These are phyloP conservation scores for Areca catechu DNA, from an alignment of 176 grass and related monocot genomes.

Conservation along the genomic window DNA sequence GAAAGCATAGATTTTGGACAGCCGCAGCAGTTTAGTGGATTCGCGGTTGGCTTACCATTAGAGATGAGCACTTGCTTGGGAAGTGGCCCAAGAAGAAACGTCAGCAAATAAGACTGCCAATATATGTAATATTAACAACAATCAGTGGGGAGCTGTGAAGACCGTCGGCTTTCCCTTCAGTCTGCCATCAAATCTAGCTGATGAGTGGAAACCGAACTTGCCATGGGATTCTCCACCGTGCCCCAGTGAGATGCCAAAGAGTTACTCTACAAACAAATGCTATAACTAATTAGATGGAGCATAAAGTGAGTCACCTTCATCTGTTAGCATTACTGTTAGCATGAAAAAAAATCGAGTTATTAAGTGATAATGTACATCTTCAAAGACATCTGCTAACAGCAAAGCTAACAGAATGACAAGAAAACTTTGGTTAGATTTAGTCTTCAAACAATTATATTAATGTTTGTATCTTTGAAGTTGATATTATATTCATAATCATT, in stretches of 20 bases:
- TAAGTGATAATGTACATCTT: conserved; percentile 21
- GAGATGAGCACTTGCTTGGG: conserved; percentile 14
- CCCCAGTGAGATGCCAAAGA: conserved; percentile 18
- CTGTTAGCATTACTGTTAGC: conserved; percentile 22
- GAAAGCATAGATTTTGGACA: conserved; percentile 2
- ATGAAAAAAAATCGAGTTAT: not conserved
- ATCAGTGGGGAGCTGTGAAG: conserved; percentile 10
- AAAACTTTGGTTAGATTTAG: conserved; percentile 8
- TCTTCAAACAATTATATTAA: not conserved
- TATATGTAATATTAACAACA: conserved; percentile 9
- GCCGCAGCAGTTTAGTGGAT: not conserved
- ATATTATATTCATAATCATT: not conserved
- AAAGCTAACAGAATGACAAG: conserved; percentile 32
- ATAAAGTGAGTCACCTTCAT: not conserved
- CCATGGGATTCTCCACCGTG: conserved; percentile 4
- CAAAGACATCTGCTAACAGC: conserved; percentile 23
- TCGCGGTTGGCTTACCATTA: not conserved
- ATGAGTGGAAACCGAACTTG: conserved; percentile 7
- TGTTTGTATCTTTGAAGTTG: not conserved
- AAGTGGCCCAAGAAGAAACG: too few species aligned
- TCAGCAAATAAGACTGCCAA: conserved; percentile 13
- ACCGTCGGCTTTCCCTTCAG: conserved; percentile 30
- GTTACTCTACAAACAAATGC: conserved; percentile 16
- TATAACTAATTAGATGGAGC: conserved; percentile 11
- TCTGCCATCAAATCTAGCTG: conserved; percentile 1